A percentile compares a stretch with the other conserved stretches of the same genome.
phyloP scores from a whole-genome alignment of 129 eudicot genomes.

The Helianthus tuberosus region DNA sequence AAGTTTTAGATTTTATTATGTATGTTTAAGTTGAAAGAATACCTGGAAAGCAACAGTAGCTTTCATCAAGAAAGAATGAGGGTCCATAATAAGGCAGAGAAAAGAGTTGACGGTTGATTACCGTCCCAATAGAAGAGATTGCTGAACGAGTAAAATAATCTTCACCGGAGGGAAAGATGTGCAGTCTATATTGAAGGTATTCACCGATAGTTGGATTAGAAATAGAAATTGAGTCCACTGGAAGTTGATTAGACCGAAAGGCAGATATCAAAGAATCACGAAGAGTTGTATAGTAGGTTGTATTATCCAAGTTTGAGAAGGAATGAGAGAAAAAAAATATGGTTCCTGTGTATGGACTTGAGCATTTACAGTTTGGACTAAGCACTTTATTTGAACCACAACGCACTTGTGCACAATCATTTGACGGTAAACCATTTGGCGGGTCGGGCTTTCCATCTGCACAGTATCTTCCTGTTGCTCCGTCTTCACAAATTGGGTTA shows the following conservation, averaged over 20 bases:
- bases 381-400: conserved; percentile 51
- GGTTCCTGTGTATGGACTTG: conserved; percentile 76
- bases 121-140: conserved; percentile 50
- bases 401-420: conserved; percentile 37
- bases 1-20: not conserved
- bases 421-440: conserved; percentile 30
- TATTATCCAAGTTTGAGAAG: conserved; percentile 67
- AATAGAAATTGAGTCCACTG: conserved; percentile 69
- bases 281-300: conserved; percentile 53
- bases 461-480: conserved; percentile 54
- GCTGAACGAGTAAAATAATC: conserved; percentile 55
- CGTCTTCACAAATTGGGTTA: conserved; percentile 74
- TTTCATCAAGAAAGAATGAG: conserved; percentile 51
- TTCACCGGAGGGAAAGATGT: conserved; percentile 68
- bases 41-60: conserved; percentile 66
- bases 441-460: conserved; percentile 21
- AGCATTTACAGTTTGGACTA: conserved; percentile 66
- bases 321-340: conserved; percentile 62
- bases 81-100: conserved; percentile 59
- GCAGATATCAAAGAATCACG: conserved; percentile 37
- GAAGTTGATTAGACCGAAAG: conserved; percentile 45
- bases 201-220: conserved; percentile 46
- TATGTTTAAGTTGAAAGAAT: not conserved
- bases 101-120: conserved; percentile 70
- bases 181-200: conserved; percentile 55